Evolutionary conservation across 257 asterid genomes (phyloP).

Genomic region (Parsonsia alboflavescens): DNA sequence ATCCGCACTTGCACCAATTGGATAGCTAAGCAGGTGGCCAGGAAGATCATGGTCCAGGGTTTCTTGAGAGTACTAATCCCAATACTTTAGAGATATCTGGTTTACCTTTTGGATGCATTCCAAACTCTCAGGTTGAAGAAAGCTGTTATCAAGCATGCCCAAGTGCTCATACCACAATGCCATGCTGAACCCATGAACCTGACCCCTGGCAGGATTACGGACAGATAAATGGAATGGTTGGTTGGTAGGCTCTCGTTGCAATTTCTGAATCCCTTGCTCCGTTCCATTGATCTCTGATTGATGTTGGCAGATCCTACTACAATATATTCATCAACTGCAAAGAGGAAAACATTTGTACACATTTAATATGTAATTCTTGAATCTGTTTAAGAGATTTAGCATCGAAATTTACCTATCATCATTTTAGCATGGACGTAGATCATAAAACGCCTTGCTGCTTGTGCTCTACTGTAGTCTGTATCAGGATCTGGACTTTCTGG

Average conservation of each 20-base stretch:
- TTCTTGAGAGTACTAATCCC: conserved; percentile 42
- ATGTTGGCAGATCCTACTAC: conserved; percentile 70
- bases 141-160: conserved; percentile 42
- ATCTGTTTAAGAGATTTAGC: background rate
- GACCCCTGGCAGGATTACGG: conserved; percentile 54
- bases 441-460: conserved; percentile 59
- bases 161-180: conserved; percentile 70
- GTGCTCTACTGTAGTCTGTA: conserved; percentile 53
- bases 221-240: conserved; percentile 51
- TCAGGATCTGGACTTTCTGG: conserved; percentile 38
- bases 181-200: conserved; percentile 66
- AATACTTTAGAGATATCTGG: conserved; percentile 33
- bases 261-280: conserved; percentile 73
- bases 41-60: conserved; percentile 41
- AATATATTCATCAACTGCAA: conserved; percentile 73
- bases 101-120: conserved; percentile 58
- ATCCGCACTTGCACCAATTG: conserved; percentile 38
- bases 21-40: conserved; percentile 57
- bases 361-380: background rate
- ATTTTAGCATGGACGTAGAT: conserved; percentile 70
- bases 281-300: conserved; percentile 73
- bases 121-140: conserved; percentile 37
- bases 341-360: background rate
- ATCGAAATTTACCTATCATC: conserved; percentile 51
- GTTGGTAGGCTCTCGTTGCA: conserved; percentile 78